A percentile compares a stretch with the other conserved stretches of the same genome.
Conservation (phyloP, 495 filamentous ascomycete genomes). For the Daldinia grandis region DNA sequence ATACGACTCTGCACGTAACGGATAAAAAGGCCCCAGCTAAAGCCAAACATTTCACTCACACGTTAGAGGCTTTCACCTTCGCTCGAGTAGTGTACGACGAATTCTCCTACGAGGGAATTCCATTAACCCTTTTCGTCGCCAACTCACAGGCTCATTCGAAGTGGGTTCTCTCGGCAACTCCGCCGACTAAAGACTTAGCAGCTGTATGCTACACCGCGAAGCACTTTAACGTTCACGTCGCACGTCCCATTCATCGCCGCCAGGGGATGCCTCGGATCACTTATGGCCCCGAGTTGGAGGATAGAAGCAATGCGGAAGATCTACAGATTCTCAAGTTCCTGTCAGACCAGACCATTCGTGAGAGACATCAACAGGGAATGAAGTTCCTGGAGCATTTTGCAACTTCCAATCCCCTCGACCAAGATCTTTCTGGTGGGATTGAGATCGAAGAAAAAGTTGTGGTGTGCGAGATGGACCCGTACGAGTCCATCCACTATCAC, state of each 20-base stretch:
- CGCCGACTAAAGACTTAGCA: constrained; percentile 62
- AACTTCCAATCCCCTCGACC: constrained; percentile 46
- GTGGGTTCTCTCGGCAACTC: constrained; percentile 77
- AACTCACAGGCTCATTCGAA: constrained; percentile 59
- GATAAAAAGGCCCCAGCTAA: too few relatives aligned
- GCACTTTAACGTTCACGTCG: constrained; percentile 61
- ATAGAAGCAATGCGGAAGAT: constrained; percentile 45
- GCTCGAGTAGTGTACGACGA: constrained; percentile 74
- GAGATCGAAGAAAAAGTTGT: constrained; percentile 24
- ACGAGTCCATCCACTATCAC: constrained; percentile 32
- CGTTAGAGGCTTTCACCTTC: constrained; percentile 68
- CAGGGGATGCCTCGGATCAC: constrained; percentile 48
- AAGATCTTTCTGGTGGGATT: constrained; percentile 16
- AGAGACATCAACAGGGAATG: constrained; percentile 44
- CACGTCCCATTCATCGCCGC: constrained; percentile 46
- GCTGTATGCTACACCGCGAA: constrained; percentile 67
- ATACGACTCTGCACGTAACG: too few relatives aligned
- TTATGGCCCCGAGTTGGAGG: constrained; percentile 39
- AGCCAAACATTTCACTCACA: too few relatives aligned
- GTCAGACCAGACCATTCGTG: constrained; percentile 41
- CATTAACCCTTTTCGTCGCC: constrained; percentile 46
- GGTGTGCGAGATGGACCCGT: constrained; percentile 29
- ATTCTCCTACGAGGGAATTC: constrained; percentile 64
- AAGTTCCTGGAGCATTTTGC: constrained; percentile 46
- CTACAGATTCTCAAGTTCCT: constrained; percentile 43